Base-by-base conservation (phyloP, 2,329 filamentous ascomycete genomes). In the Pseudogymnoascus sp. region DNA sequence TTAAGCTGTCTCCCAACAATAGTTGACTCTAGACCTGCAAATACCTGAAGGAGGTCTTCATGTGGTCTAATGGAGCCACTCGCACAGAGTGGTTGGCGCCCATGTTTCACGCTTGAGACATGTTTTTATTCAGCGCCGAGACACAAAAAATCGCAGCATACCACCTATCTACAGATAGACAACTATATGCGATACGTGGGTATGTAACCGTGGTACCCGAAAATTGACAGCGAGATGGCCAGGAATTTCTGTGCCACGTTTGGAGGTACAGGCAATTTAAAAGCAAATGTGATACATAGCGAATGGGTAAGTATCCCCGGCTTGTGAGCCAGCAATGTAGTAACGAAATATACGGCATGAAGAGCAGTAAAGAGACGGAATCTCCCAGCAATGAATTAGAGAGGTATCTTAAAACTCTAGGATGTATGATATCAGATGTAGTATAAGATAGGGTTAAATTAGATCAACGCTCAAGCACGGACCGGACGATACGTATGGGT, bases 161-260 rank as follows among this genome's bases (percentile, higher is more conserved):
- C 43, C 15, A 50, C 25, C 25, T 30, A 8, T 50, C 15, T 25
- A 25, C 22, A 25, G 14, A 14, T 28, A 25, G 20, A 25, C 41
- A 47, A n/a, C 25, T 30, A n/a, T 30, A 50, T 50, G 43, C 6
- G 25, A 50, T 50, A 9, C 43, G 22, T 30, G 14, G 14, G 22
- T 50, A 50, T 15, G 43, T 50, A 50, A 50, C 43, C 14, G 22
- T 50, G 28, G 43, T 50, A 50, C 22, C 43, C 43, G 43, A 30
- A 15, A 50, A 50, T 30, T 50, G 43, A 50, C 41, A 47, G n/a
- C 22, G n/a, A 50, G 22, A 25, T 5, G 22, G 43, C 43, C 25
- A 30, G 25, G 43, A 18, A 50, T 50, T 50, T 50, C n/a, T 50
- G 43, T 50, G n/a, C 25, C 43, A 50, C 43, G 43, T 50, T 50